phyloP scores from a whole-genome alignment of 2,329 filamentous ascomycete species.

The Talaromyces atroroseus region DNA sequence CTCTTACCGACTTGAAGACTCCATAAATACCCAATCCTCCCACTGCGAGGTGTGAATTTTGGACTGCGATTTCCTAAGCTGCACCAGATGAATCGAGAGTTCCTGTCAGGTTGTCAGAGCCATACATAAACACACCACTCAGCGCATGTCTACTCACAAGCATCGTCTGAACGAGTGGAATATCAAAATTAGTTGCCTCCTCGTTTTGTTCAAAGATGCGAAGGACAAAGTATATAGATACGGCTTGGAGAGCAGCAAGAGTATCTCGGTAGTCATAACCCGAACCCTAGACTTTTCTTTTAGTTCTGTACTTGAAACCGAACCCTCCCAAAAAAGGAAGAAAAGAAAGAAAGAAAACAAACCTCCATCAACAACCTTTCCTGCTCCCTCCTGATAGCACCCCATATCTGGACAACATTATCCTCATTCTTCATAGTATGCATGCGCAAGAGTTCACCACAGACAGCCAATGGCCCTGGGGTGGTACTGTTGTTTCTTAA shows the following conservation, averaged over 20 bases:
- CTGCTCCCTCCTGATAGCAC: conserved; percentile 6
- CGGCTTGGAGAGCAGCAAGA: conserved; percentile 6
- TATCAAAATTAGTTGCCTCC: conserved; percentile 7
- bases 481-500: not conserved
- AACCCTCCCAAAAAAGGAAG: too few species aligned
- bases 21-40: conserved; percentile 4
- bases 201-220: conserved; percentile 6
- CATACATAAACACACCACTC: not conserved
- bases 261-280: not conserved
- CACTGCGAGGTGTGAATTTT: not conserved
- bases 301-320: not conserved
- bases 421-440: conserved; percentile 2
- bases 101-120: not conserved
- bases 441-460: conserved; percentile 5
- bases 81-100: not conserved
- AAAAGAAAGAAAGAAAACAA: not conserved
- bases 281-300: not conserved
- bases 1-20: conserved; percentile 1
- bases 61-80: not conserved
- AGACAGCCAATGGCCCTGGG: conserved; percentile 7
- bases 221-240: conserved; percentile 8
- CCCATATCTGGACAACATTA: conserved; percentile 6
- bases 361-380: conserved; percentile 4
- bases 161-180: conserved; percentile 8
- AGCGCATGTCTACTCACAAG: not conserved